Conservation (phyloP, 177 flowering plant species). For the Telopea speciosissima region DNA sequence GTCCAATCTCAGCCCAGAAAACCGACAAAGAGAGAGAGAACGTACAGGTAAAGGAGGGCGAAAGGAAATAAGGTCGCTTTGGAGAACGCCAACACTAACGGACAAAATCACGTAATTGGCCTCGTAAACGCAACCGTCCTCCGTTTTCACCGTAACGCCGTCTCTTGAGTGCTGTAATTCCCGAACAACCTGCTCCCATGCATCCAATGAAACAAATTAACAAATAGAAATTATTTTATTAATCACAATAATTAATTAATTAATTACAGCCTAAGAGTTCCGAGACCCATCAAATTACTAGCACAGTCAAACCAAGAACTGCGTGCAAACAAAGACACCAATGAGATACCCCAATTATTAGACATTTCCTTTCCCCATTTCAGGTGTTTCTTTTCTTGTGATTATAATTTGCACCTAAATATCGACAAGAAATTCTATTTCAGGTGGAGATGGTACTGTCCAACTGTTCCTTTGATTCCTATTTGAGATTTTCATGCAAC, state of each 20-base stretch:
- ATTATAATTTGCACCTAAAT: no score
- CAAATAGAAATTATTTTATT: no score
- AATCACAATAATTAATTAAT: neutral
- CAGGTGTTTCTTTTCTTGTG: no score
- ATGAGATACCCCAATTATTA: no score
- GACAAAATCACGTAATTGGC: slow-evolving; percentile 27
- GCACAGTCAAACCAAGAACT: neutral
- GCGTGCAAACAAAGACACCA: neutral
- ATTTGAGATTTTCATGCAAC: no score
- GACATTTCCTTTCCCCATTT: no score
- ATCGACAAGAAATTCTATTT: no score
- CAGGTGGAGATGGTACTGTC: no score
- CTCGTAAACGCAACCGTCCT: slow-evolving; percentile 28
- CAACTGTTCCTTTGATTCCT: no score
- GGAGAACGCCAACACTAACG: slow-evolving; percentile 36
- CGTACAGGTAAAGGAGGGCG: slow-evolving; percentile 27
- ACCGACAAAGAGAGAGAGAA: neutral
- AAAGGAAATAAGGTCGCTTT: slow-evolving; percentile 31
- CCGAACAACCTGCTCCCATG: slow-evolving; percentile 20
- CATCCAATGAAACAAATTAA: neutral
- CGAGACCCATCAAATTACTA: neutral
- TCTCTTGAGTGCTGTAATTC: slow-evolving; percentile 18
- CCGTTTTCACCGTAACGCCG: slow-evolving; percentile 27
- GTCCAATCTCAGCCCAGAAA: no score
- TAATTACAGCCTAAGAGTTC: neutral